A percentile compares a stretch with the other conserved stretches of the same genome.
Conservation (phyloP, 192 early-diverging fungal species). For the Jimgerdemannia lactiflua region DNA sequence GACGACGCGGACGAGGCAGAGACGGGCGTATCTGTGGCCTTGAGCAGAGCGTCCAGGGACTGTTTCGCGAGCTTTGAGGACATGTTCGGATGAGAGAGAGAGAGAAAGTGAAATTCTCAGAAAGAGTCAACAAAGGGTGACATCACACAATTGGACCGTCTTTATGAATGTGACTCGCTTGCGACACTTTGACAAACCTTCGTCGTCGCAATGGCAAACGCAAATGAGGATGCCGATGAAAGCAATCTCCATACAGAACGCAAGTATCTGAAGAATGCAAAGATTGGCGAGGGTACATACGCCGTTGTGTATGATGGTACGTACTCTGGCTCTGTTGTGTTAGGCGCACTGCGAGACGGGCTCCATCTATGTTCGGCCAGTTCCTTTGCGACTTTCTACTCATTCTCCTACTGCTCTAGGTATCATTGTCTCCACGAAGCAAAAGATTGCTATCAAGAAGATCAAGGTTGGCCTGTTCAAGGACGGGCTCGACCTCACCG, state of each 20-base stretch:
- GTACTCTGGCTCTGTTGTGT: background rate
- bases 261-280: slow-evolving; percentile 82
- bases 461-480: slow-evolving; percentile 92
- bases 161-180: too few species aligned
- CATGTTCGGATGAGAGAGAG: background rate
- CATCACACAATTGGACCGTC: too few species aligned
- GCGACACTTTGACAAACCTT: too few species aligned
- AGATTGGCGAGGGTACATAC: slow-evolving; percentile 96
- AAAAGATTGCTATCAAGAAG: slow-evolving; percentile 94
- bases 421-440: slow-evolving; percentile 48
- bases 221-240: slow-evolving; percentile 50
- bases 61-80: background rate
- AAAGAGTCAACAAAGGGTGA: background rate
- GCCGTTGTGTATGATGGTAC: slow-evolving; percentile 88
- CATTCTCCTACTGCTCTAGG: background rate
- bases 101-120: background rate
- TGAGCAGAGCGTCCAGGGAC: background rate
- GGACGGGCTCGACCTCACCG: slow-evolving; percentile 94
- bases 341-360: too few species aligned
- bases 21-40: background rate
- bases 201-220: too few species aligned
- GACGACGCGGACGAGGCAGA: too few species aligned
- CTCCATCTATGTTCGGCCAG: background rate
- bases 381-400: background rate
- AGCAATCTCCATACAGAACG: slow-evolving; percentile 61